Evolutionary conservation across 2,329 filamentous ascomycete genomes (phyloP).

Genomic region (Trematosphaeria pertusa): DNA sequence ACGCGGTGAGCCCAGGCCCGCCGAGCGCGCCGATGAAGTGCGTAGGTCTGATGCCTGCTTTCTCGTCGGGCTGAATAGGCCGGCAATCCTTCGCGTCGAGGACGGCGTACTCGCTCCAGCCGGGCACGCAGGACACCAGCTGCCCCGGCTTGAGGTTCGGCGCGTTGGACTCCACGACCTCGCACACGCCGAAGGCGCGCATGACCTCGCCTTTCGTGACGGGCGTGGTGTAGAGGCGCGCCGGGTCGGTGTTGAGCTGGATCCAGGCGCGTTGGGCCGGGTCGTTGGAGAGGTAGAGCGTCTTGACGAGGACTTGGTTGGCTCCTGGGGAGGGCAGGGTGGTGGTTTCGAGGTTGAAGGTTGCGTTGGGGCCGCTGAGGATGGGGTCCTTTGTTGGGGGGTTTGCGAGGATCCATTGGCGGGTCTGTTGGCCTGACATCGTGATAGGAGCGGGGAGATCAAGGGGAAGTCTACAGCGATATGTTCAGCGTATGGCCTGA

Average conservation of each 20-base stretch:
- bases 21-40: constrained; percentile 58
- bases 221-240: constrained; percentile 56
- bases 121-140: constrained; percentile 60
- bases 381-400: constrained; percentile 47
- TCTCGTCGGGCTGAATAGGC: constrained; percentile 37
- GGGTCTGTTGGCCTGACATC: no score
- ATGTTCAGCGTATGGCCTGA: no score
- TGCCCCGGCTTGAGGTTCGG: constrained; percentile 62
- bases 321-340: constrained; percentile 45
- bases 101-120: constrained; percentile 73
- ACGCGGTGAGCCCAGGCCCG: constrained; percentile 70
- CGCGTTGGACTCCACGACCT: constrained; percentile 66
- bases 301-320: constrained; percentile 56
- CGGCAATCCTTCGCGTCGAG: constrained; percentile 44
- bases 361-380: constrained; percentile 46
- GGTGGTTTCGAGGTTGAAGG: constrained; percentile 49
- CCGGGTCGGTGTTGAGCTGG: constrained; percentile 46
- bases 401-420: constrained; percentile 54
- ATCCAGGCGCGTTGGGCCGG: constrained; percentile 62
- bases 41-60: constrained; percentile 48
- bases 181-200: constrained; percentile 67
- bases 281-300: constrained; percentile 57
- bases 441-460: no score
- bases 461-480: no score
- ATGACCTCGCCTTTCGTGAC: constrained; percentile 60